Evolutionary conservation across 371 early-diverging fungal genomes (phyloP).

Genomic region (Mucor lusitanicus): DNA sequence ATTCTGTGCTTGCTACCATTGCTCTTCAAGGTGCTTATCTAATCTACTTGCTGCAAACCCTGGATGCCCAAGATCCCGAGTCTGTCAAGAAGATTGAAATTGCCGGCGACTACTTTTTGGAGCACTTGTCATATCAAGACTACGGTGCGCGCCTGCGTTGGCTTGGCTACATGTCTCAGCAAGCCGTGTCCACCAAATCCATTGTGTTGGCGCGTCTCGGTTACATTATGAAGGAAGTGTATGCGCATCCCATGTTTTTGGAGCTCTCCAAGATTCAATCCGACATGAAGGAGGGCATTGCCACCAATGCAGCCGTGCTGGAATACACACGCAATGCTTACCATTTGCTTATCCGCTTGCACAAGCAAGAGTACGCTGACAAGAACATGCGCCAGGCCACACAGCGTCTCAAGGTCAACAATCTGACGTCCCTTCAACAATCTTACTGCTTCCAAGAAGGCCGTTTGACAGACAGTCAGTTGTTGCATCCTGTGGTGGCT

Average conservation of each 20-base stretch:
- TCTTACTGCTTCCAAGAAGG: conserved; percentile 51
- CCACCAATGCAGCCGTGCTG: background rate
- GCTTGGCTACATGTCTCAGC: conserved; percentile 52
- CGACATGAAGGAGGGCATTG: background rate
- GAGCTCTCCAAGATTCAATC: conserved; percentile 19
- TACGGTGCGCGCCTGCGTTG: conserved; percentile 50
- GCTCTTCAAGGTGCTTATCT: conserved; percentile 66
- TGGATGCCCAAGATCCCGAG: conserved; percentile 11
- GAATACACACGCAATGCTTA: conserved; percentile 27
- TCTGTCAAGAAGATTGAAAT: conserved; percentile 39
- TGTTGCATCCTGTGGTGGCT: conserved; percentile 52
- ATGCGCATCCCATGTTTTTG: conserved; percentile 27
- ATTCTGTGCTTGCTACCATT: conserved; percentile 59
- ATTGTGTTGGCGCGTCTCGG: conserved; percentile 31
- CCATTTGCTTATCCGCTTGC: conserved; percentile 35
- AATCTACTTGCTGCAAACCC: conserved; percentile 43
- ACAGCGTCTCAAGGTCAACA: conserved; percentile 41
- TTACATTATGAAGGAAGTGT: conserved; percentile 29
- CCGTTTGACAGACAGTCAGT: conserved; percentile 47
- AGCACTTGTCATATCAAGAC: conserved; percentile 51
- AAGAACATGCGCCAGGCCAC: conserved; percentile 29
- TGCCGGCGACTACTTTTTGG: conserved; percentile 61
- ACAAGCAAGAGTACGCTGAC: conserved; percentile 36
- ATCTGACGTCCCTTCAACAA: conserved; percentile 55
- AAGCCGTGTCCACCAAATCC: conserved; percentile 16